phyloP scores from a whole-genome alignment of 2,329 filamentous ascomycete species.

The Xylaria sp. region DNA sequence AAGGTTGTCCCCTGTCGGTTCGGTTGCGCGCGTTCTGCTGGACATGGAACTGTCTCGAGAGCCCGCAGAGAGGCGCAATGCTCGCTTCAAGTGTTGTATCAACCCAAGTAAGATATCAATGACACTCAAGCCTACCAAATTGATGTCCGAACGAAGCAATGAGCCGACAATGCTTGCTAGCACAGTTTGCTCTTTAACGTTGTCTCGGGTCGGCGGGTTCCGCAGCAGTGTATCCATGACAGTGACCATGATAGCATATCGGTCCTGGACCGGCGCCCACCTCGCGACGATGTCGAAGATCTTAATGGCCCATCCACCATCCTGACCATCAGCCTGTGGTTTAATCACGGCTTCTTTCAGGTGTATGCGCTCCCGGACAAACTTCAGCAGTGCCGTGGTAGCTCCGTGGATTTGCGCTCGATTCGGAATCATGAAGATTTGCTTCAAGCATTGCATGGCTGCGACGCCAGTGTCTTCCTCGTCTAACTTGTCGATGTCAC shows the following conservation, averaged over 20 bases:
- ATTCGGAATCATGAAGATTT: constrained; percentile 78
- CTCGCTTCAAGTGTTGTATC: constrained; percentile 72
- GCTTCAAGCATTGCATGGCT: constrained; percentile 79
- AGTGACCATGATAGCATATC: constrained; percentile 82
- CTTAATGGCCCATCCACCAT: constrained; percentile 71
- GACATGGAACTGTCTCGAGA: constrained; percentile 21
- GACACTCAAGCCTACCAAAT: constrained; percentile 89
- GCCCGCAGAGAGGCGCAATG: constrained; percentile 60
- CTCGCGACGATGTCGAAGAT: constrained; percentile 73
- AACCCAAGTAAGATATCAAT: constrained; percentile 90
- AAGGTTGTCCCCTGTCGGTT: constrained; percentile 31
- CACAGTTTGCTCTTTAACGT: constrained; percentile 67
- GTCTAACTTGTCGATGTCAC: constrained; percentile 81
- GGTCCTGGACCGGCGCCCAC: constrained; percentile 91
- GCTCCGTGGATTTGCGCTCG: constrained; percentile 74
- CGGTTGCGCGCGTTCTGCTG: constrained; percentile 25
- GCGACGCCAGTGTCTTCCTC: constrained; percentile 83
- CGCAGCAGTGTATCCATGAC: constrained; percentile 70
- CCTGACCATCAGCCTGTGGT: constrained; percentile 38
- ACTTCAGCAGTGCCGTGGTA: constrained; percentile 67
- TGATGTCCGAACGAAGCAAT: constrained; percentile 79
- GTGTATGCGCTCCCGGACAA: constrained; percentile 58
- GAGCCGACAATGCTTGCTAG: constrained; percentile 75
- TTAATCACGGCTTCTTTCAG: constrained; percentile 51
- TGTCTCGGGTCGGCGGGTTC: constrained; percentile 63